These are phyloP conservation scores for Cornus suecica DNA, from an alignment of 148 eudicot genomes.

Conservation along the genomic window DNA sequence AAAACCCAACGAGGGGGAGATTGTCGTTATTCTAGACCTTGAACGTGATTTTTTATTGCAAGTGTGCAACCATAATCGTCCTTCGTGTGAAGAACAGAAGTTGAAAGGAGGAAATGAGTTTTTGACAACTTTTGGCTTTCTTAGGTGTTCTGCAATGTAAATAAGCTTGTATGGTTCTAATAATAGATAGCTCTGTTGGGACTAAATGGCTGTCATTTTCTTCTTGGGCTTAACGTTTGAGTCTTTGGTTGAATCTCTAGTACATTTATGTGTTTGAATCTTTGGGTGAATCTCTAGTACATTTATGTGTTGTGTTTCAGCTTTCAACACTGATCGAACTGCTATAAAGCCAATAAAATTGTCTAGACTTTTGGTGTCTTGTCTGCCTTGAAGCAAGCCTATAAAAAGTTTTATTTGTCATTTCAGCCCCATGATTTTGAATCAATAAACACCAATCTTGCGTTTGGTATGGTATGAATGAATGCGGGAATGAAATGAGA, in stretches of 20 bases:
- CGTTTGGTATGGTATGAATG: too few species aligned
- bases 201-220: background rate
- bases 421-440: too few species aligned
- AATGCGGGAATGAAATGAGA: too few species aligned
- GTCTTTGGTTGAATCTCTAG: background rate
- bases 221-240: too few species aligned
- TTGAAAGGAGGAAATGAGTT: background rate
- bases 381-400: too few species aligned
- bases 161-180: background rate
- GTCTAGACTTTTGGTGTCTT: too few species aligned
- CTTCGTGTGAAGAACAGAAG: background rate
- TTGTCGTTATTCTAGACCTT: background rate
- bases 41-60: background rate
- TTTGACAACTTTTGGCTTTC: background rate
- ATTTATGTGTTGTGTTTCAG: background rate
- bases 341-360: background rate
- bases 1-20: background rate
- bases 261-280: background rate
- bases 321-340: background rate
- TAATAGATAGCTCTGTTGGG: too few species aligned
- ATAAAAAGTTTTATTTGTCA: too few species aligned
- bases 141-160: background rate
- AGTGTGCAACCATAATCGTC: background rate
- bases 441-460: too few species aligned
- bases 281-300: background rate